Base-by-base conservation (phyloP, 139 green algal species). In the Coelastrella sp. region DNA sequence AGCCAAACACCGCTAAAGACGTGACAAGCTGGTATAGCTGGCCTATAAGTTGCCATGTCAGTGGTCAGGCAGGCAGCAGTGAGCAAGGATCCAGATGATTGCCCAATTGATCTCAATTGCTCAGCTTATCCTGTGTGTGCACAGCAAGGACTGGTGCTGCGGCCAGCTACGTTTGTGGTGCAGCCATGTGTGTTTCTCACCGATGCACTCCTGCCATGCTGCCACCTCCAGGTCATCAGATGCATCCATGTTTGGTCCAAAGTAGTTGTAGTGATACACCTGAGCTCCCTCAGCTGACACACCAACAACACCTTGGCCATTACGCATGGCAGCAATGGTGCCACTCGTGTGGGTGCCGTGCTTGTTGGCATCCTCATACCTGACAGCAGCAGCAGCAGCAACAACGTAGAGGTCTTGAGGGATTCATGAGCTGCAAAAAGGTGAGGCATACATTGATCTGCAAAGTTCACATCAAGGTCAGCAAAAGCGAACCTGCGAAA, bases 241-340 rank as follows among this genome's bases (percentile, higher is more conserved):
- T 57, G 80, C 80, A 5, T 64, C 80, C 80, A 85, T 85, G 80
- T 83, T 83, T 59, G 77, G 77, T 22, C 77, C 77, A 64, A 83
- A 83, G 14, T 83, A 83, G 61, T 64, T 85, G 19, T 73, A 88
- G 61, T 88, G 83, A 61, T 73, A 88, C 47, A 88, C 20, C 68
- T 80, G 83, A 54, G 83, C 83, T 5, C 83, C 83, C 68, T 88
- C 83, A 47, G 83, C 83, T 14, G 54, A 60, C 54, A 88, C 83
- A 54, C 83, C 83, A 47, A 88, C 68, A 10, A 88, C 57, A n/a
- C 83, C 83, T 4, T 57, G 19, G 68, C 68, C 64, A 73, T 88
- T 80, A 54, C 83, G 83, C 17, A 23, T 3, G 16, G 83, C 83
- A 20, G 23, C 68, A 73, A 88, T 80, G 2, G 68, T 88, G 66